Evolutionary conservation across 2,329 filamentous ascomycete genomes (phyloP).

Genomic region (Microdochium trichocladiopsis): DNA sequence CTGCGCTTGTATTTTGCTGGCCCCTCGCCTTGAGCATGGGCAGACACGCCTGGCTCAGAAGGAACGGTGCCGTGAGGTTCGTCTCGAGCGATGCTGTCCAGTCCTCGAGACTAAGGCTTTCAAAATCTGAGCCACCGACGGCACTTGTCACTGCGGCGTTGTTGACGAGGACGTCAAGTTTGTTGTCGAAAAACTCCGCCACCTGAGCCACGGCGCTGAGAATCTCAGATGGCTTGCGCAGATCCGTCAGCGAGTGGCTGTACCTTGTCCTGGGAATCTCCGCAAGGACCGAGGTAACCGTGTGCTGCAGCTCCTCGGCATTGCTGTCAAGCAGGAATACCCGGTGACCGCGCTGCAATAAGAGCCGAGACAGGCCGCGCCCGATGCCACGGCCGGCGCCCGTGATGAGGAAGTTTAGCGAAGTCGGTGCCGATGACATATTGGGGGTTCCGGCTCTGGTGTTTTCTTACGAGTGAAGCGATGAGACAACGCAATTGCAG

Average conservation of each 20-base stretch:
- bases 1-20: not conserved
- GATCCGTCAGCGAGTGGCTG: not conserved
- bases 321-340: constrained; percentile 32
- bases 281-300: constrained; percentile 16
- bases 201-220: constrained; percentile 17
- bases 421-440: not conserved
- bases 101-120: constrained; percentile 21
- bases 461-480: too few relatives aligned
- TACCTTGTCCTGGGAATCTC: constrained; percentile 22
- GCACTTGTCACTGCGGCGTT: constrained; percentile 30
- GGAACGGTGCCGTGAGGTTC: constrained; percentile 27
- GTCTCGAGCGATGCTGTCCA: constrained; percentile 27
- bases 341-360: constrained; percentile 27
- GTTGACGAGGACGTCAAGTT: constrained; percentile 32
- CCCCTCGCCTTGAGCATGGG: constrained; percentile 12
- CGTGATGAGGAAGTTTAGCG: constrained; percentile 25
- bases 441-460: not conserved
- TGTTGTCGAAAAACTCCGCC: constrained; percentile 21
- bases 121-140: constrained; percentile 12
- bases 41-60: constrained; percentile 20
- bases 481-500: too few relatives aligned
- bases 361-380: constrained; percentile 24
- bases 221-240: constrained; percentile 12
- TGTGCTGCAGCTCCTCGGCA: constrained; percentile 26
- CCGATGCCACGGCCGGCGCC: constrained; percentile 28